Evolutionary conservation across 306 rosid species (phyloP), one percentile per base, ranked within the genome.

Genomic region (Adenanthera pavonina): DNA sequence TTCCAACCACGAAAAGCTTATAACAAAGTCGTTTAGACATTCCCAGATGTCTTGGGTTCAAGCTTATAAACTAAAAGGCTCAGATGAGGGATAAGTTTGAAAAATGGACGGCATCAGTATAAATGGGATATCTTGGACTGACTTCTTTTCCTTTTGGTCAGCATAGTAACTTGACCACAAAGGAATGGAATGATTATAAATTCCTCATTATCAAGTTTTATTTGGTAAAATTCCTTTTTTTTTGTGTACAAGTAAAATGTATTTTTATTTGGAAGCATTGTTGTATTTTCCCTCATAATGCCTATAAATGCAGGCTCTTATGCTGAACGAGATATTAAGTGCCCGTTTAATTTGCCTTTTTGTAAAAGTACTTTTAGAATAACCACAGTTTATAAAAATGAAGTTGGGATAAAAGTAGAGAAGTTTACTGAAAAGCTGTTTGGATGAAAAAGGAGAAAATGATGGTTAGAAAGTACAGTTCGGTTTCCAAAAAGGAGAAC

Each of bases 1-100:
- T 12, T 1, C 25, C 11, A 6, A 57, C 52, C 48, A 48, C 49
- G 19, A 30, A 56, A 25, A 78, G 52, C 71, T 46, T 69, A 70
- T 14, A 19, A 69, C 36, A 41, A 74, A 76, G 61, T 7, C 47
- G 7, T 70, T 46, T 36, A 68, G 25, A 51, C 56, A 35, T 43
- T 71, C 83, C 62, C 49, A 46, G 60, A 71, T 74, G 75, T 47
- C 15, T 61, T 62, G 90, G 94, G 92, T 92, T 69, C 97, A 92
- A 90, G 87, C 92, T 83, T 92, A 88, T 80, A 86, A 88, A 74
- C 92, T 92, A 47, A 89, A 90, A 25, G 30, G 87, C 91, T 89
- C 87, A 80, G 84, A 73, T 83, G 90, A 80, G 91, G 86, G 82
- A 87, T 92, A 70, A 85, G 49, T 81, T 30, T 86, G 80, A 61